A percentile compares a stretch with the other conserved stretches of the same genome.
phyloP scores from a whole-genome alignment of 2,329 filamentous ascomycete species.

The Colletotrichum endophyticum region DNA sequence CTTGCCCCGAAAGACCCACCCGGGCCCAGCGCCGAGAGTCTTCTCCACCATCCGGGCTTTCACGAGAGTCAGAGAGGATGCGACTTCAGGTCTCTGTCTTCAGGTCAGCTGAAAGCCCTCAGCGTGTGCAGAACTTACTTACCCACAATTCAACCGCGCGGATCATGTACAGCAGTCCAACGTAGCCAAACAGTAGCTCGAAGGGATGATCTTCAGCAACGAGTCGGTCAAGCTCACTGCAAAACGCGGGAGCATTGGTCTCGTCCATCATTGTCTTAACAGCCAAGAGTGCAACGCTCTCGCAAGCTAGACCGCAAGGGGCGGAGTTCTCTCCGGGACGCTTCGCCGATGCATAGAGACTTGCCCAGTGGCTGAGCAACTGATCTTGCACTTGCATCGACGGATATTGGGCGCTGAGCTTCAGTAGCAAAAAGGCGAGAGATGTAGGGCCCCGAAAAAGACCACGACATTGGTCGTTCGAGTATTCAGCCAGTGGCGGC shows the following conservation, averaged over 20 bases:
- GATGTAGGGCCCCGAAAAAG: constrained; percentile 60
- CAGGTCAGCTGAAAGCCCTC: constrained; percentile 58
- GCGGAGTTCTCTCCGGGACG: constrained; percentile 40
- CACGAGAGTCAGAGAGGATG: constrained; percentile 47
- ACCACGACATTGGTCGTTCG: constrained; percentile 42
- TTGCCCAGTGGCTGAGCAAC: constrained; percentile 48
- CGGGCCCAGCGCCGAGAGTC: constrained; percentile 30
- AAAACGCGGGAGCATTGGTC: constrained; percentile 43
- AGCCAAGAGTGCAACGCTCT: constrained; percentile 50
- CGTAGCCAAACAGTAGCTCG: constrained; percentile 70
- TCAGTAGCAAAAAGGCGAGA: constrained; percentile 58
- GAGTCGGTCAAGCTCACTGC: neutral
- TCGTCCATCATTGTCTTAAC: constrained; percentile 44
- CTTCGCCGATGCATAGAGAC: constrained; percentile 48
- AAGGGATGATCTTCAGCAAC: constrained; percentile 50
- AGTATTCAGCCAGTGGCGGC: constrained; percentile 39
- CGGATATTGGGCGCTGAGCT: constrained; percentile 47
- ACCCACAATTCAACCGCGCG: constrained; percentile 65
- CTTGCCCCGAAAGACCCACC: constrained; percentile 70
- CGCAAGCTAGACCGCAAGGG: constrained; percentile 54
- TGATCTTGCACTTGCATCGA: constrained; percentile 46
- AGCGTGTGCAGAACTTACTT: constrained; percentile 49
- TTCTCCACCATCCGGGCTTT: neutral
- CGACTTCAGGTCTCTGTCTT: constrained; percentile 54
- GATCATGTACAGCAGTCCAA: constrained; percentile 71